Evolutionary conservation across 495 filamentous ascomycete genomes (phyloP), one percentile per base, ranked within the genome.

Genomic region (Viridothelium virens): DNA sequence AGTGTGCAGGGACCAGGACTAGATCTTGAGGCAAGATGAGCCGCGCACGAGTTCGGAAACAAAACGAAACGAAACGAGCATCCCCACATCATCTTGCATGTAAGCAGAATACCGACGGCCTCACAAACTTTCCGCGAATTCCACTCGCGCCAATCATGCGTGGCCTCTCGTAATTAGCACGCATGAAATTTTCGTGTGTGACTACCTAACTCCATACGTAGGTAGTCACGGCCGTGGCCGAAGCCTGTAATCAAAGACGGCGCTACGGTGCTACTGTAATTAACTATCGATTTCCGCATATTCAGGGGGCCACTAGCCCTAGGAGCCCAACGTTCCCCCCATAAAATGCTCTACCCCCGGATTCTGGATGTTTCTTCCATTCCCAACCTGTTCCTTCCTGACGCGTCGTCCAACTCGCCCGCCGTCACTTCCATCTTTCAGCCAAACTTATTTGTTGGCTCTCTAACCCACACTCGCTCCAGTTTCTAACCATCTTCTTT

Each of bases 321-420:
- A 18, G 25, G 9, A 18, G 53, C 53, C 53, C 53, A 59, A 18
- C 53, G 9, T 59, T 2, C 36, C 53, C 5, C 53, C 31, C 53
- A 59, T 59, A 59, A 59, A 59, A 10, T 59, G 53, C 53, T 34
- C 7, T 7, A 59, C 36, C 53, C 53, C 53, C 53, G 36, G 53
- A 59, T 59, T 59, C 53, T 59, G 18, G 18, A 6, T 59, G 18
- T 6, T 36, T 36, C 18, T 18, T 25, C 25, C 31, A 18, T 36
- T 9, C 53, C 36, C 31, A 9, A 3, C 31, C 31, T 34, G 18
- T 59, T 18, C 53, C 53, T 59, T 59, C 31, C 53, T 59, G 53
- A 59, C 53, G 53, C 53, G 53, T 59, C 53, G 53, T 59, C 53
- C 53, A 59, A 59, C 53, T 59, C 53, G 53, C 18, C 53, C 31